These are phyloP conservation scores for Kluyveromyces nonfermentans DNA, from an alignment of 805 yeast species.

Conservation along the genomic window DNA sequence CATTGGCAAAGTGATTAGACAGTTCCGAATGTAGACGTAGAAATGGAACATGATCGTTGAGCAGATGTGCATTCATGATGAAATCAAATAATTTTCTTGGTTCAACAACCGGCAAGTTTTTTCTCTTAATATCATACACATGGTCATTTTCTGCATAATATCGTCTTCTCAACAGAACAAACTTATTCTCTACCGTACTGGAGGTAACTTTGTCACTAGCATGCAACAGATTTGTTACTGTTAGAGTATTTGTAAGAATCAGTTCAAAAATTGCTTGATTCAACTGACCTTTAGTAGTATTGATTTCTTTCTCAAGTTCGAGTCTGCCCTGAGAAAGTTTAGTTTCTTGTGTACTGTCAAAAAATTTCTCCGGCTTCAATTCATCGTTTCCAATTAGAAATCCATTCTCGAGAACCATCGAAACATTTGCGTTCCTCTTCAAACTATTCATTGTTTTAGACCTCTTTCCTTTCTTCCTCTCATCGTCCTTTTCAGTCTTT, in stretches of 20 bases:
- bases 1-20: constrained; percentile 17
- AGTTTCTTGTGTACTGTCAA: not conserved
- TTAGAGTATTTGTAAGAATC: constrained; percentile 14
- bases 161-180: constrained; percentile 15
- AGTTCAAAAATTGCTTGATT: constrained; percentile 21
- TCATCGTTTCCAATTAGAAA: not conserved
- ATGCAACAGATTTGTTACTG: constrained; percentile 12
- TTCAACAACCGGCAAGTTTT: constrained; percentile 20
- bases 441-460: no score
- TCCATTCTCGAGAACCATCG: not conserved
- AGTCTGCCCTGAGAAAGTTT: constrained; percentile 1
- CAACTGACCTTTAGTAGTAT: constrained; percentile 18
- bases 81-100: constrained; percentile 23
- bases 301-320: constrained; percentile 3
- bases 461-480: not conserved
- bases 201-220: constrained; percentile 14
- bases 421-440: not conserved
- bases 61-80: constrained; percentile 24
- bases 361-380: not conserved
- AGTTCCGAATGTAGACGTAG: constrained; percentile 13
- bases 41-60: constrained; percentile 20
- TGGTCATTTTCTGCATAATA: constrained; percentile 15
- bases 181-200: constrained; percentile 14
- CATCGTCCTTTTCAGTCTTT: not conserved
- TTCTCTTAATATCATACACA: constrained; percentile 18